Percentiles rank a stretch among this genome's conserved stretches.
Evolutionary conservation across 108 stramenopile species (phyloP).

Genomic region (Conticribra weissflogii): DNA sequence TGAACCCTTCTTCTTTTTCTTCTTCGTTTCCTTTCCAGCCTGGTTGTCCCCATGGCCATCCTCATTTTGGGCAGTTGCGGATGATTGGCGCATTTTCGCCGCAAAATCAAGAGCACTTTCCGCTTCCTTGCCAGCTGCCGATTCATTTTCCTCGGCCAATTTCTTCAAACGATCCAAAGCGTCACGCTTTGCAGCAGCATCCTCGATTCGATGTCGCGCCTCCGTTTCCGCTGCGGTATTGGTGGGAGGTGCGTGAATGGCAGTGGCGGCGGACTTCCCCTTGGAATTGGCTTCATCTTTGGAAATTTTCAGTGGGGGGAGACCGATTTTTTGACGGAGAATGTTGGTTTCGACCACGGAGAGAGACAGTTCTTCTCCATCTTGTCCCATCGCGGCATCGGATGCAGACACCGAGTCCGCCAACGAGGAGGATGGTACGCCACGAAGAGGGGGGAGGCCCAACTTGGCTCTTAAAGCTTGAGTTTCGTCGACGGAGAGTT

Average conservation of each 20-base stretch:
- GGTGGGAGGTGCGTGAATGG: slow-evolving; percentile 64
- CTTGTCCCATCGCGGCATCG: no score
- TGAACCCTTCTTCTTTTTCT: slow-evolving; percentile 34
- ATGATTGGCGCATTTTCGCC: slow-evolving; percentile 50
- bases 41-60: slow-evolving; percentile 1
- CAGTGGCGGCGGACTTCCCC: slow-evolving; percentile 16
- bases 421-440: background rate
- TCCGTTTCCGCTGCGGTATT: slow-evolving; percentile 48
- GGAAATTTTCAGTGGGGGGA: slow-evolving; percentile 58
- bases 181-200: slow-evolving; percentile 57
- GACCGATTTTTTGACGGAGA: slow-evolving; percentile 68
- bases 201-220: slow-evolving; percentile 59
- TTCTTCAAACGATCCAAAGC: slow-evolving; percentile 41
- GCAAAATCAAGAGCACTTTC: slow-evolving; percentile 69
- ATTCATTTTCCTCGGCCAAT: slow-evolving; percentile 20
- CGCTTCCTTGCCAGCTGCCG: slow-evolving; percentile 2
- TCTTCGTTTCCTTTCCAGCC: slow-evolving; percentile 23
- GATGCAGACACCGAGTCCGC: no score
- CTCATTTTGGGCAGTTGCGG: background rate
- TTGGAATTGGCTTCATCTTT: slow-evolving; percentile 2
- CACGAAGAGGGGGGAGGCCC: slow-evolving; percentile 69
- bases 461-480: slow-evolving; percentile 77
- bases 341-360: slow-evolving; percentile 83
- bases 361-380: slow-evolving; percentile 44
- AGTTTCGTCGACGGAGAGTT: slow-evolving; percentile 86